Base-by-base conservation (phyloP, 805 yeast genomes). In the Blastobotrys americana region DNA sequence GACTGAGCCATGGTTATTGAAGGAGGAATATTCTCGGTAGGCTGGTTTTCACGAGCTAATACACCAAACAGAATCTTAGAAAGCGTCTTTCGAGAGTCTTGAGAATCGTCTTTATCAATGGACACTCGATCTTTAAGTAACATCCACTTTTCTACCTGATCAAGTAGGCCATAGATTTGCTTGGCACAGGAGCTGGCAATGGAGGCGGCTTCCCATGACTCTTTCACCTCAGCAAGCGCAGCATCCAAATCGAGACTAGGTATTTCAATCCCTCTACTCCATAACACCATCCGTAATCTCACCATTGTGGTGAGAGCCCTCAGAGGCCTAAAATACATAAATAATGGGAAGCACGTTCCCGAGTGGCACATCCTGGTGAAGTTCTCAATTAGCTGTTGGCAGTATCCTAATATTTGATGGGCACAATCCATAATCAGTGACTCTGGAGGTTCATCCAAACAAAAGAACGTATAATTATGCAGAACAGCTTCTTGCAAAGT, bases 131-230 rank as follows among this genome's bases (percentile, higher is more conserved):
- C 31, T 13, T 25, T 25, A 8, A 25, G 13, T 13, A 8, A 8
- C 31, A 25, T 25, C 37, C 37, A 41, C 25, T 17, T 20, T 10
- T 33, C 43, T 9, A 41, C 28, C 28, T 21, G 38, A 19, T 33
- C 33, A 15, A 41, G 18, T 33, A 41, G 33, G 5, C n/a, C 38
- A 22, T 57, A 81, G 80, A 65, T 78, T 76, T 59, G 75, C 68
- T 44, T 67, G 10, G 34, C 72, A 52, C 55, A 67, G 70, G 43
- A 58, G 55, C 42, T 71, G 61, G 41, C 67, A 64, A 38, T 51
- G 28, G 51, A 40, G 21, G 59, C 42, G n/a, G 52, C 55, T 23
- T 52, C 52, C 57, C 68, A 64, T 19, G 55, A 56, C 31, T 47
- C 47, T 13, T 40, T 22, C 8, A 61, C 54, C 2, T 54, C 41